Base-by-base conservation (phyloP, 176 grass and related monocot genomes). In the Raddia guianensis region DNA sequence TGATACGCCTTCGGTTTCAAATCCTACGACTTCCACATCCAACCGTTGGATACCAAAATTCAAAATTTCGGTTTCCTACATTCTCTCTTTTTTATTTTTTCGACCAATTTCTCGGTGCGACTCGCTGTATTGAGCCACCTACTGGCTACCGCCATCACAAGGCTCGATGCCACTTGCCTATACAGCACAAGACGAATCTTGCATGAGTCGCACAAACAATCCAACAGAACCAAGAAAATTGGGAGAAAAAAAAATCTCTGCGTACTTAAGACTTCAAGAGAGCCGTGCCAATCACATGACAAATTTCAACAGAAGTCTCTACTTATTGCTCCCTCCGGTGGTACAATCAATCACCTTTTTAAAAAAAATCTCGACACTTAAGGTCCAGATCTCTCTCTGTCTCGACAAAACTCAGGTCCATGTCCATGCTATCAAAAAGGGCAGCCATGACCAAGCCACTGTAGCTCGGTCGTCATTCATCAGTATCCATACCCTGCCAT, bases 401-500 rank as follows among this genome's bases (percentile, higher is more conserved):
- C 65, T 33, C 13, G 10, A 9, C 43, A 67, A 75, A 83, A 42
- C 63, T 73, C 53, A 43, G 32, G 6, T 42, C 53, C 65, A 42
- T 70, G 6, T 42, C 53, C 65, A 42, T 70, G 52, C 83, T 86
- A 82, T 66, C 68, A 47, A 87, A 86, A 78, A 61, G 27, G 27
- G 27, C 27, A 88, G 21, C 16, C 44, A 74, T 15, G 63, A 51
- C 9, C 70, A 27, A 27, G 27, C n/a, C n/a, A 49, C 27, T 3
- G 49, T 18, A 54, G 2, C 71, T 79, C 45, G 12, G 32, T 53
- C 65, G 3, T 70, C 77, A 54, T 46, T 88, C 81, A 78, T 88
- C 85, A 97, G 86, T 93, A 97, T 8, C 93, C 93, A 7, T 83
- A 97, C 69, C 93, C 93, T 97, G 79, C 9, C 1, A 27, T 12